Percentiles rank a stretch among this genome's conserved stretches.
Conservation (phyloP, 2,329 filamentous ascomycete species). For the Fusarium sp. region DNA sequence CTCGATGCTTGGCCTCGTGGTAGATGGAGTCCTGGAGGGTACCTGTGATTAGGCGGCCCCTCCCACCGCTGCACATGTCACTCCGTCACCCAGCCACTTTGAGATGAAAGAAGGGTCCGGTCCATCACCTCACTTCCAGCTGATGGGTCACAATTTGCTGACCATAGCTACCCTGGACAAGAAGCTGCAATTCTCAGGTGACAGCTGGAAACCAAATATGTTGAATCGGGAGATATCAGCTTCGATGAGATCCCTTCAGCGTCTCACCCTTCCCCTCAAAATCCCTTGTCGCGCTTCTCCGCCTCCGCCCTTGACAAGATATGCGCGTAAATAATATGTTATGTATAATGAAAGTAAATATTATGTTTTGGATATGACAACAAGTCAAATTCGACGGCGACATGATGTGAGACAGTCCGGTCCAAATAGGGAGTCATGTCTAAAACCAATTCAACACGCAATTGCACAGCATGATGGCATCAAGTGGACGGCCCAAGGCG, state of each 20-base stretch:
- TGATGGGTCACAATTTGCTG: constrained; percentile 38
- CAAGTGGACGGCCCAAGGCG: not conserved
- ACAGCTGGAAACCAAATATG: too few species aligned
- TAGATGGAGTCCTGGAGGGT: constrained; percentile 12
- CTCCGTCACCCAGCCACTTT: constrained; percentile 26
- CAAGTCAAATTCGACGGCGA: constrained; percentile 19
- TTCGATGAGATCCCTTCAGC: not conserved
- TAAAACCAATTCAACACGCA: constrained; percentile 15
- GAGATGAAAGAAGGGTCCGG: constrained; percentile 27
- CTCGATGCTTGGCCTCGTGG: constrained; percentile 32
- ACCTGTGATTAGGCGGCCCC: constrained; percentile 21
- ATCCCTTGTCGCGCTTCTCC: constrained; percentile 1
- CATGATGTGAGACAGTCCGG: constrained; percentile 29
- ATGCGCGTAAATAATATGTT: constrained; percentile 14
- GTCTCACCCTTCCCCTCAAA: constrained; percentile 5
- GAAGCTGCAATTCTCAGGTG: constrained; percentile 4
- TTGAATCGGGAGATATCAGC: constrained; percentile 19
- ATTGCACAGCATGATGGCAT: constrained; percentile 8
- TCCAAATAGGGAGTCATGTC: constrained; percentile 3
- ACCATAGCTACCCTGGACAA: constrained; percentile 38
- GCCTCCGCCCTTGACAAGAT: constrained; percentile 22
- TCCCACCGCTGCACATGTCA: constrained; percentile 27
- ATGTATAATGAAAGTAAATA: constrained; percentile 31
- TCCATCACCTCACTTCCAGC: constrained; percentile 34
- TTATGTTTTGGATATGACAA: constrained; percentile 25